These are phyloP conservation scores for Penicillium sp. DNA, from an alignment of 2,329 filamentous ascomycete species.

Conservation along the genomic window DNA sequence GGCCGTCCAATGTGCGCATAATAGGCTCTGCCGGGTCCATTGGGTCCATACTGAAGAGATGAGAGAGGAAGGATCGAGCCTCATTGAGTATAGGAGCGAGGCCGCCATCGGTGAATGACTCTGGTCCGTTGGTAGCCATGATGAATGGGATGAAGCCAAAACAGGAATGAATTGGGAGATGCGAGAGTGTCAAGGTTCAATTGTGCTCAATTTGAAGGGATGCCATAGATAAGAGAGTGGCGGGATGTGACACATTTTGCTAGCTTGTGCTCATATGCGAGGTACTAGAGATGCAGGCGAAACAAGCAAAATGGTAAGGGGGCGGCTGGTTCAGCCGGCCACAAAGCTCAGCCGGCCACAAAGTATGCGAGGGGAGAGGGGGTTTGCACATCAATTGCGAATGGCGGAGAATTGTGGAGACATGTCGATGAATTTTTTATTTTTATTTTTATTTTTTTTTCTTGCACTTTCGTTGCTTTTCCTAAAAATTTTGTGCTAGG, in stretches of 20 bases:
- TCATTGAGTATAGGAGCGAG: slow-evolving; percentile 1
- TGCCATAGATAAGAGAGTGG: neutral
- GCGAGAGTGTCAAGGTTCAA: too few species aligned
- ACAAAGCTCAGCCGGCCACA: neutral
- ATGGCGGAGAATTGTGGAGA: too few species aligned
- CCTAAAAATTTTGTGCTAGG: too few species aligned
- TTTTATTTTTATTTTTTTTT: too few species aligned
- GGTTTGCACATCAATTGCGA: neutral
- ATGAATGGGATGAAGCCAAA: neutral
- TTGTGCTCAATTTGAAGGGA: neutral
- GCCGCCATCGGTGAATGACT: neutral
- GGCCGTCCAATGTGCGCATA: neutral
- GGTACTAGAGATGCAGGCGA: neutral
- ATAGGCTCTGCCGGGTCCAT: neutral
- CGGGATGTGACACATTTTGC: neutral
- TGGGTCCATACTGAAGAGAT: slow-evolving; percentile 1
- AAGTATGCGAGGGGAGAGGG: neutral
- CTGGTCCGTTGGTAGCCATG: neutral
- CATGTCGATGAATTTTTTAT: too few species aligned
- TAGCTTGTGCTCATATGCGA: neutral
- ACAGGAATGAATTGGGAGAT: neutral
- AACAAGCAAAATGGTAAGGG: neutral
- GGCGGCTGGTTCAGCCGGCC: neutral
- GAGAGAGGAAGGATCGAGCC: neutral
- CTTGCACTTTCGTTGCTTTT: too few species aligned